phyloP scores from a whole-genome alignment of 768 basidiomycete genomes.

The Psilocybe subaeruginosa region DNA sequence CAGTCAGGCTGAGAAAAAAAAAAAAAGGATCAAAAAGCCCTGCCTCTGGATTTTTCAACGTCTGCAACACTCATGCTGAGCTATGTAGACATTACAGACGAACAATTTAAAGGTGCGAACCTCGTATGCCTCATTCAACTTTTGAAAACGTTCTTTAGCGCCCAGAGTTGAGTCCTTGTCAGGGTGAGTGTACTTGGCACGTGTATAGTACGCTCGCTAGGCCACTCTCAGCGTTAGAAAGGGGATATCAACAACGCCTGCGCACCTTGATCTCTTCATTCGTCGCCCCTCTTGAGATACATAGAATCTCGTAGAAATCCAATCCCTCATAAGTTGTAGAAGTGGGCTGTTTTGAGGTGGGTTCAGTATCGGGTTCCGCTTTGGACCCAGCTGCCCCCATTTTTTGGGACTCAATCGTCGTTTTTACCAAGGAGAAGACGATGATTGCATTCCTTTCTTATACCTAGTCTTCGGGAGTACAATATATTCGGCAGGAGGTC shows the following conservation, averaged over 20 bases:
- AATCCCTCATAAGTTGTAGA: no score
- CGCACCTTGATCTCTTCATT: no score
- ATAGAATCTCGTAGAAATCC: no score
- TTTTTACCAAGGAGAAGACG: no score
- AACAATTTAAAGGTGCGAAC: conserved; percentile 25
- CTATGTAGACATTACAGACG: background rate
- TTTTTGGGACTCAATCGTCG: no score
- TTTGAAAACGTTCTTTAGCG: conserved; percentile 68
- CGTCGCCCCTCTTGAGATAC: no score
- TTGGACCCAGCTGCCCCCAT: no score
- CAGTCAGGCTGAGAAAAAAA: background rate
- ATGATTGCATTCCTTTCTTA: no score
- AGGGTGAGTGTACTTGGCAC: conserved; percentile 67
- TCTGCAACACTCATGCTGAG: background rate
- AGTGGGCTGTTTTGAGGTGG: no score
- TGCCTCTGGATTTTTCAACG: background rate
- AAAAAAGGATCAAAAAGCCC: background rate
- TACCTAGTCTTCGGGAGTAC: no score
- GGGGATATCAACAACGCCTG: background rate
- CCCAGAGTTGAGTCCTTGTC: conserved; percentile 71
- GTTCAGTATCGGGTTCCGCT: no score
- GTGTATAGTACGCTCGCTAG: conserved; percentile 65
- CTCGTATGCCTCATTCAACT: conserved; percentile 80
- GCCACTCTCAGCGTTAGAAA: background rate
- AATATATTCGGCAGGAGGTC: no score